These are phyloP conservation scores for Dorcoceras hygrometricum DNA, from an alignment of 257 asterid genomes.

Conservation along the genomic window DNA sequence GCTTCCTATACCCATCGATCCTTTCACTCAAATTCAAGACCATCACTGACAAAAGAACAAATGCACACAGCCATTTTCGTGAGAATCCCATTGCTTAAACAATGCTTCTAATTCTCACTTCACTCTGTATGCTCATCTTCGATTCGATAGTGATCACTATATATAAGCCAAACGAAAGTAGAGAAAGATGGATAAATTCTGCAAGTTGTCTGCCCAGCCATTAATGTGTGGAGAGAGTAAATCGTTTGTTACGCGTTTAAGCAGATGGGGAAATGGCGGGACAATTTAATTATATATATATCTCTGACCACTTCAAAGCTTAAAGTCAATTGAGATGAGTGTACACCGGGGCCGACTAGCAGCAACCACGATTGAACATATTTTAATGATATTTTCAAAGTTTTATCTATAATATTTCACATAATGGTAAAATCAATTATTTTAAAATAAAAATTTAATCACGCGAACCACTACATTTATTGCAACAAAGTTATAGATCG, in stretches of 20 bases:
- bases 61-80: not conserved
- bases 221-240: not conserved
- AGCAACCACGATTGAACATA: not conserved
- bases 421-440: too few species aligned
- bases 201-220: not conserved
- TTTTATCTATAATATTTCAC: too few species aligned
- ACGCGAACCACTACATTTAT: too few species aligned
- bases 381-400: too few species aligned
- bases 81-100: not conserved
- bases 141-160: not conserved
- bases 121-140: not conserved
- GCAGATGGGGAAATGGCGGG: not conserved
- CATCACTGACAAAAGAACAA: not conserved
- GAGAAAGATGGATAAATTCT: too few species aligned
- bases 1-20: not conserved
- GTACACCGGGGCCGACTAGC: not conserved
- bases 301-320: not conserved
- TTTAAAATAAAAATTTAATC: too few species aligned
- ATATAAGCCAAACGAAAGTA: not conserved
- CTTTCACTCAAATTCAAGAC: not conserved
- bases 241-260: not conserved
- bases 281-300: not conserved
- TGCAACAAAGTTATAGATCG: too few species aligned
- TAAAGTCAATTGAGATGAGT: not conserved
- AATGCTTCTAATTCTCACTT: not conserved